phyloP scores from a whole-genome alignment of 2,329 filamentous ascomycete species.

The Diaporthe aspalathi region DNA sequence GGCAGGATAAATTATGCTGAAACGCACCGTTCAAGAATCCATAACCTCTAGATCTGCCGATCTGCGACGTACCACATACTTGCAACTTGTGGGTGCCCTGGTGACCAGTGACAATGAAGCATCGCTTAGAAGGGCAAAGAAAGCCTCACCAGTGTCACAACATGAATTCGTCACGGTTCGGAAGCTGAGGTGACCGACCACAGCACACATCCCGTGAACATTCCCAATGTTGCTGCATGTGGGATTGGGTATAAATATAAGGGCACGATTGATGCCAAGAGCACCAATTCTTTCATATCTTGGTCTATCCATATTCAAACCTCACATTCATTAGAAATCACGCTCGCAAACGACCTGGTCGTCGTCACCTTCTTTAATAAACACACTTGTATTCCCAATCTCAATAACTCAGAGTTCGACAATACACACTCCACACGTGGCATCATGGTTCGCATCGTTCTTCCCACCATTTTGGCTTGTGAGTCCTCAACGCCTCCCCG shows the following conservation, averaged over 20 bases:
- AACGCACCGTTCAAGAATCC: neutral
- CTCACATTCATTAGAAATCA: neutral
- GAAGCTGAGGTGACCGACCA: neutral
- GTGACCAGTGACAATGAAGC: neutral
- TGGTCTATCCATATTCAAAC: neutral
- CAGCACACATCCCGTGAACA: no score
- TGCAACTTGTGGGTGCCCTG: no score
- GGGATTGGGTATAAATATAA: constrained; percentile 13
- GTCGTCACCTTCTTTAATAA: constrained; percentile 19
- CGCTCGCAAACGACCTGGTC: constrained; percentile 25
- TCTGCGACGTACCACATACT: constrained; percentile 27
- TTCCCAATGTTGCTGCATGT: neutral
- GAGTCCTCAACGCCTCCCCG: constrained; percentile 21
- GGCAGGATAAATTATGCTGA: constrained; percentile 18
- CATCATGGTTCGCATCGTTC: constrained; percentile 49
- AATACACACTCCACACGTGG: constrained; percentile 55
- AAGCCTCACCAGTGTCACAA: neutral
- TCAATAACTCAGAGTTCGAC: no score
- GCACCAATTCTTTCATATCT: neutral
- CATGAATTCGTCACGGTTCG: neutral
- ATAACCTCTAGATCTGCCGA: constrained; percentile 19
- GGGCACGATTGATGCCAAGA: constrained; percentile 6
- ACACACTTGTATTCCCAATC: neutral
- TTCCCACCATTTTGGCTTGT: constrained; percentile 46
- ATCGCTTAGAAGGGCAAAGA: neutral